Percentiles rank a stretch among this genome's conserved stretches.
These are phyloP conservation scores for Coemansia sp. DNA, from an alignment of 192 early-diverging fungal species.

Conservation along the genomic window DNA sequence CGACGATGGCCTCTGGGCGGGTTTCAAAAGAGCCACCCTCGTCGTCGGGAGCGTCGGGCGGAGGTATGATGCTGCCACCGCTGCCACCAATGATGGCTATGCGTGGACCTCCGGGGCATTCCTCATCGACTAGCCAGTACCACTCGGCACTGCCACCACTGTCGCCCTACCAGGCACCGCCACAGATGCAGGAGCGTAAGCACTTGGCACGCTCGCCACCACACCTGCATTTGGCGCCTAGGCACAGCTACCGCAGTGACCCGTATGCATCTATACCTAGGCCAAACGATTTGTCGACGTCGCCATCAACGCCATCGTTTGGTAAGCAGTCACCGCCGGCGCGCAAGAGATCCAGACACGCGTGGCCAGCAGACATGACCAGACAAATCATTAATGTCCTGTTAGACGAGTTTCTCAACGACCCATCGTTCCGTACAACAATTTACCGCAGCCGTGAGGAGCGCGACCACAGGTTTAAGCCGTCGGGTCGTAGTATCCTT, in stretches of 20 bases:
- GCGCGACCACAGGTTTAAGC: conserved; percentile 36
- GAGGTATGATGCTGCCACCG: neutral
- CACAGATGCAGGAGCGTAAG: neutral
- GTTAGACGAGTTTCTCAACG: conserved; percentile 41
- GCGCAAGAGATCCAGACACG: conserved; percentile 48
- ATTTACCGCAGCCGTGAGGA: conserved; percentile 53
- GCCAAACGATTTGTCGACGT: conserved; percentile 1
- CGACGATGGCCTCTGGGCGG: neutral
- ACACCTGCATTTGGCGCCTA: neutral
- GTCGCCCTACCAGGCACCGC: neutral
- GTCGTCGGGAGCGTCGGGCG: neutral
- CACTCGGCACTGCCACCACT: conserved; percentile 1
- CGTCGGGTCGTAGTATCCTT: conserved; percentile 36
- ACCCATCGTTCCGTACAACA: conserved; percentile 39
- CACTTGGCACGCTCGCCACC: neutral
- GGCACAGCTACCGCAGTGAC: neutral
- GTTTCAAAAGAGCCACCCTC: neutral
- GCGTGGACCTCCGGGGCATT: neutral
- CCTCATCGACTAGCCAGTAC: neutral
- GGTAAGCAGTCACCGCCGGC: conserved; percentile 8
- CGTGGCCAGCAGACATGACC: conserved; percentile 45
- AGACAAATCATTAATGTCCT: conserved; percentile 49
- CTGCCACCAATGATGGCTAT: neutral
- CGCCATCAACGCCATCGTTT: conserved; percentile 15
- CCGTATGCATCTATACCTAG: neutral